Evolutionary conservation across 202 grass and related monocot genomes (phyloP), one percentile per base, ranked within the genome.

Genomic region (Musa balbisiana): DNA sequence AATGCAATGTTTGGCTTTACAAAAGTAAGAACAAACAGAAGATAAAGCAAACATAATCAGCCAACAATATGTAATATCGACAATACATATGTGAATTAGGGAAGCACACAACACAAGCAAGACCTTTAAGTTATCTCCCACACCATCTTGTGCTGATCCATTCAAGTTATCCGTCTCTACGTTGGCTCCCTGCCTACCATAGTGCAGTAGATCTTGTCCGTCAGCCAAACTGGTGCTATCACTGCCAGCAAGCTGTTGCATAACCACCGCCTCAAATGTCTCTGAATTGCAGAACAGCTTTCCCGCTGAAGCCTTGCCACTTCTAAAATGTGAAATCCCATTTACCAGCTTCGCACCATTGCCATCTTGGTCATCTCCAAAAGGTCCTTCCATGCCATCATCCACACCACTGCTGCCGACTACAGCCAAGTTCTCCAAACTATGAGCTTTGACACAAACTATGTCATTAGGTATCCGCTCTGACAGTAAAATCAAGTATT

Each of bases 121-220:
- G 79, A 92, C 90, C 90, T 92, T 84, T 82, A 89, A 76, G 21
- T 89, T 87, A 83, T 85, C 90, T 50, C 71, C 71, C 52, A 81
- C 80, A 43, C 84, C 82, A 79, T 73, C 78, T 27, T 81, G 78
- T 1, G 68, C 9, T 11, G 84, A 77, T 77, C 84, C 80, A 70
- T 85, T 88, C 71, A 62, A 58, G 49, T 83, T 77, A 17, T 60
- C 84, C 53, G n/a, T 78, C 60, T 25, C 75, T 68, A 69, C 66
- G 15, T 79, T 82, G 1, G 56, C 80, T 16, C 81, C 86, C 1
- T 67, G 53, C 49, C 84, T 86, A 2, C 14, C 52, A 58, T 87
- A 81, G 64, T 80, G 64, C 67, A 87, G 70, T 67, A 85, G 73
- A 9, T 43, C 33, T 43, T 76, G 77, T 27, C 50, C 84, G 22